Conservation (phyloP, 2,329 filamentous ascomycete species). For the Trichoderma citrinoviride region DNA sequence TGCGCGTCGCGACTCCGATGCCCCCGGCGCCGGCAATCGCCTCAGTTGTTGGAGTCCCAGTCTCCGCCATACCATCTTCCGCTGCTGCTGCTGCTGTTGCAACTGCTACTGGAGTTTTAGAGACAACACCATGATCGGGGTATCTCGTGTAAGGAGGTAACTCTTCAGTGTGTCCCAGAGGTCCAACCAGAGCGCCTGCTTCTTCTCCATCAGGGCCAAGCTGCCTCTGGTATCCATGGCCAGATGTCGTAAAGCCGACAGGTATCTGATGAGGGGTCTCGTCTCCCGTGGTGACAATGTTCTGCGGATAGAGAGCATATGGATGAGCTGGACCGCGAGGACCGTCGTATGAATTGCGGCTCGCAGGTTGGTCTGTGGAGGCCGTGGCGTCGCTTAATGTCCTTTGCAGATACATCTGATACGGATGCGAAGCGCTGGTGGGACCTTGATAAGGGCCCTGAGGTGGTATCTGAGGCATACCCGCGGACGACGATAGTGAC, state of each 20-base stretch:
- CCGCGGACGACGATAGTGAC: slow-evolving; percentile 31
- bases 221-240: slow-evolving; percentile 66
- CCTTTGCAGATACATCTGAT: slow-evolving; percentile 78
- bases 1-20: slow-evolving; percentile 57
- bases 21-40: slow-evolving; percentile 57
- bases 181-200: slow-evolving; percentile 79
- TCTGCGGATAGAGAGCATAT: slow-evolving; percentile 83
- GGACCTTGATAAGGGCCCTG: slow-evolving; percentile 69
- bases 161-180: slow-evolving; percentile 85
- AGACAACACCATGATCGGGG: slow-evolving; percentile 67
- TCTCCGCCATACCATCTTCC: slow-evolving; percentile 18
- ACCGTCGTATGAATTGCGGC: slow-evolving; percentile 23
- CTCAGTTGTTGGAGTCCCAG: not conserved
- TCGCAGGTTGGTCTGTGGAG: slow-evolving; percentile 52
- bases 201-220: slow-evolving; percentile 81
- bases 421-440: slow-evolving; percentile 76
- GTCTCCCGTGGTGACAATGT: slow-evolving; percentile 56
- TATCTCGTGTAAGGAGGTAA: slow-evolving; percentile 89
- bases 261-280: slow-evolving; percentile 52
- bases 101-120: slow-evolving; percentile 43
- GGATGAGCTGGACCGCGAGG: slow-evolving; percentile 68
- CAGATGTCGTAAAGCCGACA: slow-evolving; percentile 71
- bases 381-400: slow-evolving; percentile 68
- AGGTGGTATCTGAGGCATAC: slow-evolving; percentile 40
- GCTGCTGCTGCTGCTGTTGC: slow-evolving; percentile 28